Evolutionary conservation across 2,329 filamentous ascomycete species (phyloP).

Genomic region (Cladosporium sp.): DNA sequence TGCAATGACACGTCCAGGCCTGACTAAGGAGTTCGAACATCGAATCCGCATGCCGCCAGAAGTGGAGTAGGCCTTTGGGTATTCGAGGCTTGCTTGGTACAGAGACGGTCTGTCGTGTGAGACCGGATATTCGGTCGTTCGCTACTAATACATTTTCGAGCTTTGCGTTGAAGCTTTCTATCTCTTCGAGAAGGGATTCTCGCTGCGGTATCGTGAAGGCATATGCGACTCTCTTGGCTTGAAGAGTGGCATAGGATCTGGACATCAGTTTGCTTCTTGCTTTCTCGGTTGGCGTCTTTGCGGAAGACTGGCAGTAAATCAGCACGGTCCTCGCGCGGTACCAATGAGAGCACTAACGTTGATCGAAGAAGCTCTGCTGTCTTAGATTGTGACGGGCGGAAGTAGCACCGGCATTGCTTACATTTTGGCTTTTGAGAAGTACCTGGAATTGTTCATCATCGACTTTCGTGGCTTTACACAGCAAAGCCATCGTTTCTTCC

Average conservation of each 20-base stretch:
- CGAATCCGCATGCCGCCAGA: conserved; percentile 27
- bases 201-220: conserved; percentile 13
- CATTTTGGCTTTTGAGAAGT: conserved; percentile 6
- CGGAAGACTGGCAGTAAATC: not conserved
- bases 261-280: conserved; percentile 16
- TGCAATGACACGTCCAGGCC: conserved; percentile 27
- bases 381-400: not conserved
- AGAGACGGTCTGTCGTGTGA: conserved; percentile 5
- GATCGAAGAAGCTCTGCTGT: not conserved
- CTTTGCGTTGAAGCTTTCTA: conserved; percentile 20
- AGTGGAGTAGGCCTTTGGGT: conserved; percentile 20
- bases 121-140: conserved; percentile 20
- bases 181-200: conserved; percentile 20
- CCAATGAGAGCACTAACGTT: not conserved
- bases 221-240: conserved; percentile 23
- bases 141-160: conserved; percentile 19
- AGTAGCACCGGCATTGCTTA: not conserved
- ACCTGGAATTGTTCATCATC: conserved; percentile 25
- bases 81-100: conserved; percentile 15
- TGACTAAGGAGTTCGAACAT: conserved; percentile 24
- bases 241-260: conserved; percentile 19
- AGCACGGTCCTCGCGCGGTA: not conserved
- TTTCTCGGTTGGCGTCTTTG: not conserved
- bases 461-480: conserved; percentile 26
- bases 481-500: conserved; percentile 25